phyloP scores from a whole-genome alignment of 2,329 filamentous ascomycete species.

The Aspergillus costaricaensis region DNA sequence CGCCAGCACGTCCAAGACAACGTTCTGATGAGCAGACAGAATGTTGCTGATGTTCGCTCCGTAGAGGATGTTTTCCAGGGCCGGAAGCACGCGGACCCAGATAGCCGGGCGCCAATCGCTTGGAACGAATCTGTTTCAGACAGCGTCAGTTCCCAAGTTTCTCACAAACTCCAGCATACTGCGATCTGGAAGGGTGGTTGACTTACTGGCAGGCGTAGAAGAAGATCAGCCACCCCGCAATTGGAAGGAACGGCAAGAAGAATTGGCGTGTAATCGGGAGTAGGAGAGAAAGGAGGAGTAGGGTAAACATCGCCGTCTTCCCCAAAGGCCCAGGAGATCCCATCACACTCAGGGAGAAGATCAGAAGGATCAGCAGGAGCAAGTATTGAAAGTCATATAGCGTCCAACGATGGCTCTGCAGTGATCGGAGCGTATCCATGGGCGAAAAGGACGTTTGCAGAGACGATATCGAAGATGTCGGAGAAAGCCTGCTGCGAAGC shows the following conservation, averaged over 20 bases:
- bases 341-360: slow-evolving; percentile 83
- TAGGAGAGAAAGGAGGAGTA: slow-evolving; percentile 69
- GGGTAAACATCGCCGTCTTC: slow-evolving; percentile 71
- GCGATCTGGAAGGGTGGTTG: slow-evolving; percentile 3
- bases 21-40: slow-evolving; percentile 83
- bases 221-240: slow-evolving; percentile 83
- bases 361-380: slow-evolving; percentile 69
- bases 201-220: slow-evolving; percentile 93
- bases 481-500: slow-evolving; percentile 65
- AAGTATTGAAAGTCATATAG: slow-evolving; percentile 84
- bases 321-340: slow-evolving; percentile 73
- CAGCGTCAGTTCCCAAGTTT: slow-evolving; percentile 21
- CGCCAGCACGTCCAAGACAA: slow-evolving; percentile 80
- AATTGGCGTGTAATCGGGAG: slow-evolving; percentile 88
- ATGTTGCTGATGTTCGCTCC: slow-evolving; percentile 96
- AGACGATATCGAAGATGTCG: slow-evolving; percentile 70
- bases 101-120: slow-evolving; percentile 87
- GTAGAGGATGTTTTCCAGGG: slow-evolving; percentile 94
- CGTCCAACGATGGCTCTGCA: slow-evolving; percentile 78
- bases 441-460: slow-evolving; percentile 83
- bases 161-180: neutral
- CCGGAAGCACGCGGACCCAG: slow-evolving; percentile 91
- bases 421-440: slow-evolving; percentile 70
- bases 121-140: slow-evolving; percentile 73
- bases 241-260: slow-evolving; percentile 81